Conservation (phyloP, 495 filamentous ascomycete genomes). For the Elasticomyces elasticus region DNA sequence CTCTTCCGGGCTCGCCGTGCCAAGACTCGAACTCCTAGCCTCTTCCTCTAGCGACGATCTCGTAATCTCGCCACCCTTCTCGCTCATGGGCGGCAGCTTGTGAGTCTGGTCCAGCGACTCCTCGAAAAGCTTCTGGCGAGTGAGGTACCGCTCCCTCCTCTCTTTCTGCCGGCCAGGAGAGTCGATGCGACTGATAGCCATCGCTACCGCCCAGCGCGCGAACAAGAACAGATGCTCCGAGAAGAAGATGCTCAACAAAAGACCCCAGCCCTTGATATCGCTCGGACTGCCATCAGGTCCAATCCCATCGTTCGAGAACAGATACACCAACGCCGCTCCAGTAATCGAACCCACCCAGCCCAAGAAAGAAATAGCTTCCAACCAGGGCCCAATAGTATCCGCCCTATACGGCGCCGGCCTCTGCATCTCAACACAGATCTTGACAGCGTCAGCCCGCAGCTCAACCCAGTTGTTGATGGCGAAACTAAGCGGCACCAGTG, state of each 20-base stretch:
- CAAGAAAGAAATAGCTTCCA: slow-evolving; percentile 75
- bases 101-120: slow-evolving; percentile 42
- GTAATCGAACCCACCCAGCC: slow-evolving; percentile 87
- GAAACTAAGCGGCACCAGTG: slow-evolving; percentile 78
- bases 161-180: slow-evolving; percentile 76
- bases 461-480: slow-evolving; percentile 95
- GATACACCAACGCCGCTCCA: slow-evolving; percentile 71
- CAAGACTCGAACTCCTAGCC: slow-evolving; percentile 47
- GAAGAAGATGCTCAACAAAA: slow-evolving; percentile 76
- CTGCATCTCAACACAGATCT: slow-evolving; percentile 84
- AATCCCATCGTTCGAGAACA: slow-evolving; percentile 61
- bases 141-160: slow-evolving; percentile 58
- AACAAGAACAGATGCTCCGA: slow-evolving; percentile 79
- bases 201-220: slow-evolving; percentile 57
- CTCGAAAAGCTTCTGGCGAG: slow-evolving; percentile 64
- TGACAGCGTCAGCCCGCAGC: slow-evolving; percentile 83
- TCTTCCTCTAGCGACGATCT: slow-evolving; percentile 55
- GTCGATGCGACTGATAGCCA: slow-evolving; percentile 68
- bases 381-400: slow-evolving; percentile 92
- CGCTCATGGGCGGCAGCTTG: slow-evolving; percentile 22
- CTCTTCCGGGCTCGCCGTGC: slow-evolving; percentile 46
- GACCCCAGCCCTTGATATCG: slow-evolving; percentile 66
- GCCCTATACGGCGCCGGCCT: slow-evolving; percentile 77
- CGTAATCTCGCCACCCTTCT: slow-evolving; percentile 33
- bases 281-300: slow-evolving; percentile 52